These are phyloP conservation scores for Rhizophora mangle DNA, from an alignment of 345 rosid genomes.

Conservation along the genomic window DNA sequence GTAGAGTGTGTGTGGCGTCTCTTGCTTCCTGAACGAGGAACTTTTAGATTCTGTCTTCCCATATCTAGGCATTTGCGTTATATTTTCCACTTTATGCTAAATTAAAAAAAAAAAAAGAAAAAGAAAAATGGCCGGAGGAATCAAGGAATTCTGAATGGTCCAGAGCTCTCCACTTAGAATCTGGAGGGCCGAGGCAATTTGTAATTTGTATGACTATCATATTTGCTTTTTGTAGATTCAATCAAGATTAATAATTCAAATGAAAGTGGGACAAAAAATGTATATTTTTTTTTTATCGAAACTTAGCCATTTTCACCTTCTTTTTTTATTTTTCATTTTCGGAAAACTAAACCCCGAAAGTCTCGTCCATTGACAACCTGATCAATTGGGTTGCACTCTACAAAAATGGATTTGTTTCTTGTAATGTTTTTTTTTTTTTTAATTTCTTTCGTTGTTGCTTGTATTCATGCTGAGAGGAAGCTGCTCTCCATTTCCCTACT, in stretches of 20 bases:
- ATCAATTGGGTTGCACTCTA: not conserved
- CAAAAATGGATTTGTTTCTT: no score
- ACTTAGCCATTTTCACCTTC: no score
- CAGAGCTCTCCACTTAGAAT: not conserved
- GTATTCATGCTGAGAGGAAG: not conserved
- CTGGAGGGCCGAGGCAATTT: constrained; percentile 4
- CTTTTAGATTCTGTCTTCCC: no score
- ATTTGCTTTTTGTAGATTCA: no score
- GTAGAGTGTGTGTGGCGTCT: not conserved
- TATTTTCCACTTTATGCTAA: no score
- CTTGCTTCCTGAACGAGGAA: not conserved
- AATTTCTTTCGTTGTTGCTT: not conserved
- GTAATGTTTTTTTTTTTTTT: not conserved
- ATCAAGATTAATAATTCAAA: no score
- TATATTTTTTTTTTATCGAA: no score
- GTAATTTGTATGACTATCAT: no score
- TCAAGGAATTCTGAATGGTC: not conserved
- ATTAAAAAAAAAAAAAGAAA: no score
- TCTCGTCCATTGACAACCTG: not conserved
- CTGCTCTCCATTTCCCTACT: not conserved
- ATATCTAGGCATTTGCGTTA: no score
- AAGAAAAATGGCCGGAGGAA: no score
- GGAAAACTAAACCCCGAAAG: not conserved
- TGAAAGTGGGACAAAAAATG: no score
- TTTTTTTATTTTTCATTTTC: not conserved